phyloP scores from a whole-genome alignment of 768 basidiomycete species.

The Amanita jacksonii region DNA sequence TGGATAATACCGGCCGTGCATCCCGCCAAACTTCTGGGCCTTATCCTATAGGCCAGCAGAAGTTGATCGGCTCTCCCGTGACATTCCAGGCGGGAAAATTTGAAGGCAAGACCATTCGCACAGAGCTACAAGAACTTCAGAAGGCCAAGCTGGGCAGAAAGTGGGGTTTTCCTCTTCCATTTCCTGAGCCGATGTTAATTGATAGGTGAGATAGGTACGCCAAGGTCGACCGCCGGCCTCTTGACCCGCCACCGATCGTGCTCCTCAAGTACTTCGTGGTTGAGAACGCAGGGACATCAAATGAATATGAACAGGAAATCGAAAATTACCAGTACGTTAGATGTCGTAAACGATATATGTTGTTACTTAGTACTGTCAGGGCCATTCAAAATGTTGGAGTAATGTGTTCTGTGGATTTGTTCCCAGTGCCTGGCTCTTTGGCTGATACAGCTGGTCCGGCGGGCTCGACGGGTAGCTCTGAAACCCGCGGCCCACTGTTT shows the following conservation, averaged over 20 bases:
- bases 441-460: slow-evolving; percentile 5
- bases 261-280: slow-evolving; percentile 44
- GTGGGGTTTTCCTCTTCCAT: slow-evolving; percentile 23
- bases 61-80: slow-evolving; percentile 29
- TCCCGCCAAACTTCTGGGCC: slow-evolving; percentile 24
- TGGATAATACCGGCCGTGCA: slow-evolving; percentile 17
- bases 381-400: slow-evolving; percentile 48
- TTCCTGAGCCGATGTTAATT: background rate
- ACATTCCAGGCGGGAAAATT: slow-evolving; percentile 46
- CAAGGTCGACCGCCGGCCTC: slow-evolving; percentile 52
- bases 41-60: slow-evolving; percentile 12
- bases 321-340: slow-evolving; percentile 34
- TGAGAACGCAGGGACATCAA: slow-evolving; percentile 26
- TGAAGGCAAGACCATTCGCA: slow-evolving; percentile 34
- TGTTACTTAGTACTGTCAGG: slow-evolving; percentile 19
- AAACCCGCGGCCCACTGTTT: background rate
- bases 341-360: background rate
- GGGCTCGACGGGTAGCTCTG: slow-evolving; percentile 4
- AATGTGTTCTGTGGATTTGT: slow-evolving; percentile 65
- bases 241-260: slow-evolving; percentile 56
- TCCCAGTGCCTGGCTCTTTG: slow-evolving; percentile 39
- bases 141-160: slow-evolving; percentile 62
- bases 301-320: slow-evolving; percentile 39
- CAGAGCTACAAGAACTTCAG: slow-evolving; percentile 51
- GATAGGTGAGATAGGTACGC: slow-evolving; percentile 32